Conservation (phyloP, 768 basidiomycete genomes). For the Panaeolus papilionaceus region DNA sequence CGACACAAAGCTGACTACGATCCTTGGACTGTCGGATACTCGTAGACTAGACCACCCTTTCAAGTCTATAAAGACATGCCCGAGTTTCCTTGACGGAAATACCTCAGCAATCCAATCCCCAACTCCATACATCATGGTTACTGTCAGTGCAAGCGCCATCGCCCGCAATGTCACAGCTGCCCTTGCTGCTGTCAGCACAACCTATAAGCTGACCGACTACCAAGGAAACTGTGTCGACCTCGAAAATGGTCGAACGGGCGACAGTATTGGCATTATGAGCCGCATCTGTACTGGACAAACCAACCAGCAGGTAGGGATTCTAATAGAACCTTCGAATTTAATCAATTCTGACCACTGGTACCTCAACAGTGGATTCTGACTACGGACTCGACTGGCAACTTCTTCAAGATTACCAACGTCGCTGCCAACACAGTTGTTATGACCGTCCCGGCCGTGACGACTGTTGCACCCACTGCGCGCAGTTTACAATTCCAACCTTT, state of each 20-base stretch:
- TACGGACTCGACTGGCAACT: not conserved
- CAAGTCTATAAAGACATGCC: not conserved
- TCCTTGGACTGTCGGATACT: not conserved
- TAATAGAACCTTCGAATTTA: not conserved
- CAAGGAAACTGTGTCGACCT: slow-evolving; percentile 10
- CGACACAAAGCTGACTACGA: not conserved
- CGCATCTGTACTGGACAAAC: not conserved
- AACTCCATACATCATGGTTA: not conserved
- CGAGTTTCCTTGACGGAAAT: not conserved
- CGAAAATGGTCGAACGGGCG: slow-evolving; percentile 1
- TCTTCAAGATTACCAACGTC: slow-evolving; percentile 4
- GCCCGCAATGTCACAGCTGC: slow-evolving; percentile 9
- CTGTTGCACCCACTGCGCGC: not conserved
- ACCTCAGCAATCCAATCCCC: not conserved
- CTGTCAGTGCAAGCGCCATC: slow-evolving; percentile 8
- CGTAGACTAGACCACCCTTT: not conserved
- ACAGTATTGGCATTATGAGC: not conserved
- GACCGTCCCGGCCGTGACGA: not conserved
- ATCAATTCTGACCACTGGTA: not conserved
- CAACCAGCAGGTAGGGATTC: not conserved
- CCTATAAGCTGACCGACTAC: not conserved
- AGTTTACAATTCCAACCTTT: slow-evolving; percentile 6
- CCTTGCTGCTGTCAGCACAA: not conserved
- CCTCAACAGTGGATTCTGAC: not conserved
- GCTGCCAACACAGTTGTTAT: slow-evolving; percentile 5